Base-by-base conservation (phyloP, 23 red algal genomes). In the Gracilaria gracilis region DNA sequence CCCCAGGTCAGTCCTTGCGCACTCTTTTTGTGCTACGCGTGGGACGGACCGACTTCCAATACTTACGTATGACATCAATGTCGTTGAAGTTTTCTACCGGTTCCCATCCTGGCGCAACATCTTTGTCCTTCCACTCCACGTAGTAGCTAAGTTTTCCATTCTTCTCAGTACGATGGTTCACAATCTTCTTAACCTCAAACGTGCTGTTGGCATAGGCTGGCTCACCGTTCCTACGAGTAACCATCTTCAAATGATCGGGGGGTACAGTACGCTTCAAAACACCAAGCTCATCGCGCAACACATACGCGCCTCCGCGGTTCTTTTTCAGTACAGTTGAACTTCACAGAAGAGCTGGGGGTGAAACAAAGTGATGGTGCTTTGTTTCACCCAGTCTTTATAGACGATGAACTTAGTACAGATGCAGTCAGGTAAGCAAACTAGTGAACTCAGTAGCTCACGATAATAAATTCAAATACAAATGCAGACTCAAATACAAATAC, bases 21-120 rank as follows among this genome's bases (percentile, higher is more conserved):
- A 16, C 8, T 51, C 48, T 11, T 16, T 8, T 51, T 51, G 48
- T 11, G 48, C 48, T 51, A 16, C 48, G 16, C 16, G 70, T 75
- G 9, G 70, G 23, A 36, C 70, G 24, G 2, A 75, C 70, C 70
- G 70, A 32, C 0, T 75, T 75, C 5, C 70, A 0, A 16, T 75
- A 36, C 46, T 36, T 6, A 23, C 36, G 70, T 9, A 75, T 75
- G 31, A 75, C 31, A 75, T 36, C 16, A 16, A 75, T 35, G 16
- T 35, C 24, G 29, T 75, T 75, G 46, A 75, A 36, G 36, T 28
- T 75, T 14, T 75, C 70, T 9, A 75, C 70, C 21, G n/a, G 70
- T 36, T 75, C 70, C 23, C 31, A 75, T 61, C 57, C 9, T 21
- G 57, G 57, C 19, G 7, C 57, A 9, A 61, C 21, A 23, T 61